phyloP scores from a whole-genome alignment of 2,329 filamentous ascomycete genomes.

The Neoarthrinium moseri region DNA sequence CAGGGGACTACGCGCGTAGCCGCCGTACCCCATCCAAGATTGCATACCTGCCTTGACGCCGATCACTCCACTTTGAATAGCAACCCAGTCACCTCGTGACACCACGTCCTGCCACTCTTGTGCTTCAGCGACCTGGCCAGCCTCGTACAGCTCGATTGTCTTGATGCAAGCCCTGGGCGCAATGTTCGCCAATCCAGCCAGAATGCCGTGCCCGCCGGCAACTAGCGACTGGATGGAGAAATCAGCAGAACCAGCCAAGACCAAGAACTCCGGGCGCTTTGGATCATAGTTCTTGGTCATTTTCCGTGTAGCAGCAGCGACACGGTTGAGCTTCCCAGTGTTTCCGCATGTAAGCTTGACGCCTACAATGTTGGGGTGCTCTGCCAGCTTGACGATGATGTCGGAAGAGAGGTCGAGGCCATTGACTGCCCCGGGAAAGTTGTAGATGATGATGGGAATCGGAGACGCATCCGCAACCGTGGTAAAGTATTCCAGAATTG shows the following conservation, averaged over 20 bases:
- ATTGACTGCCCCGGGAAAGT: conserved; percentile 63
- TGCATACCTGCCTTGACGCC: conserved; percentile 69
- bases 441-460: conserved; percentile 68
- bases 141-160: conserved; percentile 58
- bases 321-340: conserved; percentile 66
- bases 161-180: conserved; percentile 64
- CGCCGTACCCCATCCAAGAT: conserved; percentile 68
- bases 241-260: conserved; percentile 71
- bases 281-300: conserved; percentile 29
- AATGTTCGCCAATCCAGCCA: conserved; percentile 72
- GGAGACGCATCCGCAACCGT: conserved; percentile 62
- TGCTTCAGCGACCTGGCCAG: conserved; percentile 59
- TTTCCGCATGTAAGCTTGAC: conserved; percentile 71
- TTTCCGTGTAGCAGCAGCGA: conserved; percentile 55
- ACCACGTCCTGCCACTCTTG: conserved; percentile 64
- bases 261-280: conserved; percentile 55
- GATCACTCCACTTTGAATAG: conserved; percentile 69
- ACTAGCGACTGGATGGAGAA: conserved; percentile 69
- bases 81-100: conserved; percentile 69
- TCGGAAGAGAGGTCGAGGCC: conserved; percentile 66
- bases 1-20: conserved; percentile 47
- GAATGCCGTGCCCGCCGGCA: conserved; percentile 68
- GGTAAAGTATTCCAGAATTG: conserved; percentile 65
- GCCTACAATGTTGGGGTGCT: conserved; percentile 65
- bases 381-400: conserved; percentile 55